Conservation (phyloP, 495 filamentous ascomycete genomes). For the Xylaria scruposa region DNA sequence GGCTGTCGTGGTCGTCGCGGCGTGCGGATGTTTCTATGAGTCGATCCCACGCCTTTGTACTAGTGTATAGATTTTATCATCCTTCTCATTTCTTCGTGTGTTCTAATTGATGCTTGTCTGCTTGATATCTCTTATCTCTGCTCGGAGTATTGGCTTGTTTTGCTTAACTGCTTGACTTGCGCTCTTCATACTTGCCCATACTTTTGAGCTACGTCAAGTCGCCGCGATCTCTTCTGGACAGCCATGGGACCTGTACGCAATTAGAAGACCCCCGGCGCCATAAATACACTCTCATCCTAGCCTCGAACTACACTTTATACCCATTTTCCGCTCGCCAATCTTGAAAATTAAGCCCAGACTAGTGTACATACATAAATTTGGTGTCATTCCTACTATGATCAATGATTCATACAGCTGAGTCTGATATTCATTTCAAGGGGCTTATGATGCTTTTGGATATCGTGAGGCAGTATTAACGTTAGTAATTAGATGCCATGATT, state of each 20-base stretch:
- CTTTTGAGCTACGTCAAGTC: background rate
- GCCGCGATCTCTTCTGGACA: background rate
- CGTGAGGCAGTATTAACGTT: too few species aligned
- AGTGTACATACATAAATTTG: background rate
- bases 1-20: constrained; percentile 8
- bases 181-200: background rate
- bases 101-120: background rate
- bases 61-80: constrained; percentile 45
- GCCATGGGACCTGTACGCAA: background rate
- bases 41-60: constrained; percentile 39
- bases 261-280: background rate
- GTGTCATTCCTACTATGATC: background rate
- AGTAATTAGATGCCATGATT: too few species aligned
- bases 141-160: background rate
- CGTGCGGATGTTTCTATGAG: constrained; percentile 26
- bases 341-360: background rate
- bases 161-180: background rate
- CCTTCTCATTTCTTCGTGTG: background rate
- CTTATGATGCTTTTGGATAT: too few species aligned
- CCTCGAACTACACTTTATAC: background rate
- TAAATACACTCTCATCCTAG: background rate
- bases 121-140: background rate
- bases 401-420: background rate
- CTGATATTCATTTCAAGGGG: background rate
- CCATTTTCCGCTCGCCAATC: background rate